phyloP scores from a whole-genome alignment of 148 eudicot species.

The Rhododendron henanense region DNA sequence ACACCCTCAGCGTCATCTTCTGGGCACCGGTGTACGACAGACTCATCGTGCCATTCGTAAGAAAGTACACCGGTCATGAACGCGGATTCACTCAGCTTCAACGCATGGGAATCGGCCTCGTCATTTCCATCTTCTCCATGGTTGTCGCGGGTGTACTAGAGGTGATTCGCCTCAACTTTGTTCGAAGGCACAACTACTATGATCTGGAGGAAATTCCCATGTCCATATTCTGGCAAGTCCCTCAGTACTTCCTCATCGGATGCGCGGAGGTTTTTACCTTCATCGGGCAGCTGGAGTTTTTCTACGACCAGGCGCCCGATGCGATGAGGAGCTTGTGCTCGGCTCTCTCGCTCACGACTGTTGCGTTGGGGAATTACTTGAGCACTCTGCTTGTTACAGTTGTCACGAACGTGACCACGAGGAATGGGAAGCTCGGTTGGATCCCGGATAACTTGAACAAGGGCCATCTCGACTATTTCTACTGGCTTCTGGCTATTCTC shows the following conservation, averaged over 20 bases:
- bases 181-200: conserved; percentile 18
- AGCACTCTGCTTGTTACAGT: conserved; percentile 9
- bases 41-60: conserved; percentile 36
- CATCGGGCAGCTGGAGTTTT: conserved; percentile 13
- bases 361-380: conserved; percentile 8
- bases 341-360: conserved; percentile 4
- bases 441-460: conserved; percentile 8
- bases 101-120: conserved; percentile 52
- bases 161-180: conserved; percentile 27
- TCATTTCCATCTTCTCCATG: conserved; percentile 45
- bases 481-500: conserved; percentile 8
- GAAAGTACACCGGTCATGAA: conserved; percentile 35
- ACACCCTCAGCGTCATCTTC: conserved; percentile 41
- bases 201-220: conserved; percentile 20
- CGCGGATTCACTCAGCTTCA: conserved; percentile 54
- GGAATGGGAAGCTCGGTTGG: conserved; percentile 6
- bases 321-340: conserved; percentile 13
- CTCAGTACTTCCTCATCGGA: conserved; percentile 17
- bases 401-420: conserved; percentile 3
- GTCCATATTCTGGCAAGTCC: conserved; percentile 54
- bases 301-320: conserved; percentile 12
- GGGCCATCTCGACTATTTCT: conserved; percentile 15
- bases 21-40: conserved; percentile 50
- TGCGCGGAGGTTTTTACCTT: conserved; percentile 10
- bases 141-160: conserved; percentile 36